Base-by-base conservation (phyloP, 176 grass and related monocot genomes). In the Musa itinerans region DNA sequence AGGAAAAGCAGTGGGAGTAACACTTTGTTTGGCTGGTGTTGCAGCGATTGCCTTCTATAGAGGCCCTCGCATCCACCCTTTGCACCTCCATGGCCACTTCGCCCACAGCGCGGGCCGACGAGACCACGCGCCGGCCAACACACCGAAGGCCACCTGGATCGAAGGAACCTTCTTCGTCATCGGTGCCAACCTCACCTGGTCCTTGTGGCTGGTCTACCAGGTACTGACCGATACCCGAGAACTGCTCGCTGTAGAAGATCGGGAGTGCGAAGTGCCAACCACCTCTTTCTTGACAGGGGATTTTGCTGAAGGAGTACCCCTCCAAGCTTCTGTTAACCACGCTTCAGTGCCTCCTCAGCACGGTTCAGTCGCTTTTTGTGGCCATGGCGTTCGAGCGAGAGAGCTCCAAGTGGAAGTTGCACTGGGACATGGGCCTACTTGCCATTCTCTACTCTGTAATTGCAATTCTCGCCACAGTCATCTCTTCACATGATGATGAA, bases 171-270 rank as follows among this genome's bases (percentile, higher is more conserved):
- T 96, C 26, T 64, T 96, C 2, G 73, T 96, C 29, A 67, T 96
- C n/a, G 61, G 86, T n/a, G 62, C 81, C 15, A 89, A 83, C 57
- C 24, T 72, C 15, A 72, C 79, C 5, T 96, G 82, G 82, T 85
- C 86, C 3, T 7, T 96, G 26, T 96, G 86, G 89, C 74, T 96
- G 71, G 84, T 96, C 10, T 66, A 89, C 11, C 89, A 96, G 85
- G 85, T 87, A 19, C 21, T 70, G 11, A 51, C 63, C 29, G 0
- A 10, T 25, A 22, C 13, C 52, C 4, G 2, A 26, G 56, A 26
- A 76, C 8, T 56, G 80, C 22, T 55, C 20, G 23, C 20, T 26
- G 21, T 64, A 75, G 16, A 78, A 16, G 19, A 63, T 48, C 13
- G 29, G 53, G 65, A 49, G 13, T 73, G 34, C 70, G 20, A 50